Base-by-base conservation (phyloP, 1,139 yeast genomes). In the Lodderomyces pseudojiufengensis region DNA sequence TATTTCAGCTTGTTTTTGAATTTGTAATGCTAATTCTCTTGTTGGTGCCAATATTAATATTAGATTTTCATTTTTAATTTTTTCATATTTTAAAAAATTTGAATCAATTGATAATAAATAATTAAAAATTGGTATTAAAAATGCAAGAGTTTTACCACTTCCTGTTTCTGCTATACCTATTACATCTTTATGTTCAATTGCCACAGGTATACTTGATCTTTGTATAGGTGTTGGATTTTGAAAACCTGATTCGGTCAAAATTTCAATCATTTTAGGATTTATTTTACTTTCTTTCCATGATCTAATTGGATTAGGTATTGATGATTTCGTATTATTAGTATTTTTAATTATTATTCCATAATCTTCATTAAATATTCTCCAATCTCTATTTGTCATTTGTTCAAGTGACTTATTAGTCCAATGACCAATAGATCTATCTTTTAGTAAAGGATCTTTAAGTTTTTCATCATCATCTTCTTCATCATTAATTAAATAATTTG, bases 81-180 rank as follows among this genome's bases (percentile, higher is more conserved):
- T 32, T 39, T 66, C 73, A 39, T 45, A 57, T 24, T 55, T 45
- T 37, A 66, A 40, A 41, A 60, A 68, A 29, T 69, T 71, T 5
- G 43, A 32, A 35, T 67, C 73, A 7, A 66, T 55, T 2, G 50
- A 43, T 39, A 73, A 46, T 9, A 86, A 63, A 44, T 80, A 81
- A 4, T 78, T 57, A 5, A 87, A 52, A 35, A 87, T 60, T 0
- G 98, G 97, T 2, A 90, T 61, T 20, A 85, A 61, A 57, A 83
- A 92, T 8, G 95, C 84, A 21, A 88, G 66, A 0, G 98, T 92
- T 55, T 92, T 92, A 52, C 97, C 98, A 0, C 95, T 85, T 16
- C 97, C 98, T 0, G 98, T 92, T 48, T 88, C 92, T 0, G 97
- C 97, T n/a, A 90, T 76, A 18, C 96, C 97, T 18, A 90, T 71